Conservation (phyloP, 2,329 filamentous ascomycete genomes). For the Sarocladium kiliense region DNA sequence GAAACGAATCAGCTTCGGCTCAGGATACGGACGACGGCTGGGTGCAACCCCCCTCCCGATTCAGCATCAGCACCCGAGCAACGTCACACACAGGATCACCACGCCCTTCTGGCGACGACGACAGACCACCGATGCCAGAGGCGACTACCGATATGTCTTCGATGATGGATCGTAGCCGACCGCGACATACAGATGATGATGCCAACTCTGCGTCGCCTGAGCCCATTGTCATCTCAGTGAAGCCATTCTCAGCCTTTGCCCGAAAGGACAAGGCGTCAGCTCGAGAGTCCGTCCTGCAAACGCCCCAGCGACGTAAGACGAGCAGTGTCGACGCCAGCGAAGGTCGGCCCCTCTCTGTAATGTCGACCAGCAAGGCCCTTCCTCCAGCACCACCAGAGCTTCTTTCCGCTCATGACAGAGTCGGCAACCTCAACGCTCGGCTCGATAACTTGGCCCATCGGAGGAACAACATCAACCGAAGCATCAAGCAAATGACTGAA, state of each 20-base stretch:
- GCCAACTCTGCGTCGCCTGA: slow-evolving; percentile 12
- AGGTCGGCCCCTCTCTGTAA: slow-evolving; percentile 18
- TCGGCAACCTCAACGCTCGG: slow-evolving; percentile 61
- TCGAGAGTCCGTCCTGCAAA: background rate
- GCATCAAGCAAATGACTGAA: slow-evolving; percentile 73
- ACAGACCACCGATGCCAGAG: slow-evolving; percentile 19
- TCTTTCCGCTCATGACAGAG: slow-evolving; percentile 52
- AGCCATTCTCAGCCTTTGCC: slow-evolving; percentile 11
- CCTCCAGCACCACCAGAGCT: slow-evolving; percentile 58
- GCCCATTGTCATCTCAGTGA: slow-evolving; percentile 24
- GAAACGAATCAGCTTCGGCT: slow-evolving; percentile 13
- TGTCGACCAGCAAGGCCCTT: slow-evolving; percentile 51
- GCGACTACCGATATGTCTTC: slow-evolving; percentile 14
- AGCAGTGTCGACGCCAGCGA: background rate
- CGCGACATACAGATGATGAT: slow-evolving; percentile 8
- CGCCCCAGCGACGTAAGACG: background rate
- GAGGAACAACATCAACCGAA: slow-evolving; percentile 64
- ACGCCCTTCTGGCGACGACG: slow-evolving; percentile 18
- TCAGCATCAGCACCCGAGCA: slow-evolving; percentile 59
- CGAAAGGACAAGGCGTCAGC: slow-evolving; percentile 10
- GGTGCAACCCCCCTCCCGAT: slow-evolving; percentile 53
- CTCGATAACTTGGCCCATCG: slow-evolving; percentile 62
- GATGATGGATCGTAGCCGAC: slow-evolving; percentile 27
- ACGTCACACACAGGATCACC: slow-evolving; percentile 36
- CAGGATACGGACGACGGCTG: slow-evolving; percentile 29